Evolutionary conservation across 2,329 filamentous ascomycete species (phyloP), one percentile per base, ranked within the genome.

Genomic region (Trichoderma koningiopsis): DNA sequence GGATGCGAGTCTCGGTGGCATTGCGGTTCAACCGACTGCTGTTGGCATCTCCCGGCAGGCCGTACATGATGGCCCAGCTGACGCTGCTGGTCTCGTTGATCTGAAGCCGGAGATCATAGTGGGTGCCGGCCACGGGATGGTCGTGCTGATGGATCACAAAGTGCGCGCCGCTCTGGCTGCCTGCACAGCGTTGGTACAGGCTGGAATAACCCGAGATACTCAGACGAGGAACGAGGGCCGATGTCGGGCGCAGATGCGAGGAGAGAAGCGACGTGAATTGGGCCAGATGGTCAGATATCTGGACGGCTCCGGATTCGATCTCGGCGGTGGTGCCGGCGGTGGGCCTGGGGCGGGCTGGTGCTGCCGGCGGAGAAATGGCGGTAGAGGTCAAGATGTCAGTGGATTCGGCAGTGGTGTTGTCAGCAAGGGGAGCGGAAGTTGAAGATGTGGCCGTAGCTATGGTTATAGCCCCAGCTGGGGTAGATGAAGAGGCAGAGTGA

Each of bases 111-210:
- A 92, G 82, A 77, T 92, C 91, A 80, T 92, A 91, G 75, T 91
- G 88, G 1, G 84, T 84, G 29, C 90, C 89, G 11, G 90, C 89
- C 55, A 91, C 77, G 1, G 90, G 91, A 75, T 92, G 90, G 74
- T 92, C 89, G 75, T 93, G 90, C 75, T 93, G 90, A 76, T 92
- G 89, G 47, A 92, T 84, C 63, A 92, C 87, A 74, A 92, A 92
- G 76, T 90, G 88, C 10, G 82, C 80, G 22, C 83, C 83, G 19
- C 68, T 55, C 4, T 70, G 52, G 56, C 68, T 79, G 22, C 76
- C 78, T 1, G 72, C 73, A 58, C 78, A 78, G n/a, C 66, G 61
- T 5, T 73, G 71, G 68, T 83, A 85, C 8, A 85, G 78, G 10
- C 73, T 70, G 4, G 74, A 71, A 72, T 82, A 84, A 3, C 65